A percentile compares a stretch with the other conserved stretches of the same genome.
These are phyloP conservation scores for Sinapis alba DNA, from an alignment of 441 rosid genomes.

Conservation along the genomic window DNA sequence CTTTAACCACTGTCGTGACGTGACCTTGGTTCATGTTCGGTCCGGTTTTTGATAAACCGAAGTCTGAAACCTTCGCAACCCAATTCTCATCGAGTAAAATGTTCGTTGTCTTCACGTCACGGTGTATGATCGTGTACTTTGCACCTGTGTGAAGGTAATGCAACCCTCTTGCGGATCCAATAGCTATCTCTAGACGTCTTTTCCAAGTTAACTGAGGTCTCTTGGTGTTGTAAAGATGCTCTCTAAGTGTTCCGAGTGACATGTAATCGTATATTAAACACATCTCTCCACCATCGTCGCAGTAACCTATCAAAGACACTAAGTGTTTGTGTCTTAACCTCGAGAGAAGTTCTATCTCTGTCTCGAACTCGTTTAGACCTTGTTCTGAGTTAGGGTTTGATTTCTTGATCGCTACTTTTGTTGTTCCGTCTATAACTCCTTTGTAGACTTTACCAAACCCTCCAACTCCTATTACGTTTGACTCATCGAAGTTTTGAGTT, in stretches of 20 bases:
- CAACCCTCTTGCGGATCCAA: conserved; percentile 68
- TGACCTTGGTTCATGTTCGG: conserved; percentile 54
- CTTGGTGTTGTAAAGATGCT: conserved; percentile 53
- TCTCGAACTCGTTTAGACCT: conserved; percentile 82
- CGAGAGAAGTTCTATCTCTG: conserved; percentile 89
- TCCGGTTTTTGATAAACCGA: conserved; percentile 64
- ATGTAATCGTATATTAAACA: conserved; percentile 64
- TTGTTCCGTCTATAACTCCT: conserved; percentile 69
- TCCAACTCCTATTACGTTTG: conserved; percentile 63
- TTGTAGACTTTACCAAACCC: conserved; percentile 71
- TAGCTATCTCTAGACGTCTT: conserved; percentile 58
- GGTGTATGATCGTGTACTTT: conserved; percentile 53
- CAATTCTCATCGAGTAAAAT: conserved; percentile 65
- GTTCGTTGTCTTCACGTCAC: conserved; percentile 75
- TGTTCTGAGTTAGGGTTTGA: conserved; percentile 87
- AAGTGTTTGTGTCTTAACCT: conserved; percentile 85
- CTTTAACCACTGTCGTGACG: conserved; percentile 57
- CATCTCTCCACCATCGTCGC: conserved; percentile 89
- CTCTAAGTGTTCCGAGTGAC: conserved; percentile 64
- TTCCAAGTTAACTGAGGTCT: conserved; percentile 56
- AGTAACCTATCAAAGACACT: conserved; percentile 82
- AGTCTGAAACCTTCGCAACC: conserved; percentile 63
- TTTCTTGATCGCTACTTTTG: conserved; percentile 80
- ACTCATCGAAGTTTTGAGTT: conserved; percentile 61
- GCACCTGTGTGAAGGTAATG: conserved; percentile 62